Evolutionary conservation across 495 filamentous ascomycete species (phyloP).

Genomic region (Achaetomiella virescens): DNA sequence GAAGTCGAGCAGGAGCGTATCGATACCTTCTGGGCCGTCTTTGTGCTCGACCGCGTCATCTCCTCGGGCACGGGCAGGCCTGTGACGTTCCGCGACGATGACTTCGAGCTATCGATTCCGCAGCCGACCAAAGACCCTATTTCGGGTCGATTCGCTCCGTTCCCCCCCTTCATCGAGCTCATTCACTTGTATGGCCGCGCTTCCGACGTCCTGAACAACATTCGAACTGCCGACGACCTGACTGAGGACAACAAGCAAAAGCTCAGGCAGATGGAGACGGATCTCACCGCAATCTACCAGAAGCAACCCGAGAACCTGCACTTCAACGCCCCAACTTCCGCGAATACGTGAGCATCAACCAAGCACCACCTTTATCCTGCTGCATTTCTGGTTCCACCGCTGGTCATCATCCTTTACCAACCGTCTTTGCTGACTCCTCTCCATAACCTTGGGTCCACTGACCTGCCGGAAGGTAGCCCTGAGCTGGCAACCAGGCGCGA

Average conservation of each 20-base stretch:
- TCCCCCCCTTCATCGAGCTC: constrained; percentile 71
- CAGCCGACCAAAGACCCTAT: constrained; percentile 51
- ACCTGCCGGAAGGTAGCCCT: constrained; percentile 67
- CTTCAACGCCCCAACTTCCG: constrained; percentile 76
- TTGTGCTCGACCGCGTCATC: constrained; percentile 77
- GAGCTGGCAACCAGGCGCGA: constrained; percentile 72
- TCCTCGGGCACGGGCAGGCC: constrained; percentile 77
- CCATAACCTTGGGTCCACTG: constrained; percentile 54
- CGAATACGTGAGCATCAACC: constrained; percentile 65
- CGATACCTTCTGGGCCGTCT: constrained; percentile 81
- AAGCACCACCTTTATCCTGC: constrained; percentile 77
- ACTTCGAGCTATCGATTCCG: constrained; percentile 73
- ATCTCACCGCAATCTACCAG: constrained; percentile 74
- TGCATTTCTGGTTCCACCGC: constrained; percentile 86
- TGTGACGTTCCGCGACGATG: constrained; percentile 71
- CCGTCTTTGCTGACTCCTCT: constrained; percentile 73
- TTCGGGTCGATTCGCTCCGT: constrained; percentile 65
- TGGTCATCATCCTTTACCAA: constrained; percentile 78
- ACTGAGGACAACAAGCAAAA: constrained; percentile 63
- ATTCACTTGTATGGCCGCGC: constrained; percentile 78
- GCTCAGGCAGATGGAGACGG: constrained; percentile 66
- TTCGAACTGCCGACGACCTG: constrained; percentile 66
- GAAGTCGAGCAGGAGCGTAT: constrained; percentile 64
- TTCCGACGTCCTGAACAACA: constrained; percentile 77
- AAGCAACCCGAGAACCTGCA: constrained; percentile 62